These are phyloP conservation scores for Yamadazyma oceani DNA, from an alignment of 1,139 yeast genomes.

Conservation along the genomic window DNA sequence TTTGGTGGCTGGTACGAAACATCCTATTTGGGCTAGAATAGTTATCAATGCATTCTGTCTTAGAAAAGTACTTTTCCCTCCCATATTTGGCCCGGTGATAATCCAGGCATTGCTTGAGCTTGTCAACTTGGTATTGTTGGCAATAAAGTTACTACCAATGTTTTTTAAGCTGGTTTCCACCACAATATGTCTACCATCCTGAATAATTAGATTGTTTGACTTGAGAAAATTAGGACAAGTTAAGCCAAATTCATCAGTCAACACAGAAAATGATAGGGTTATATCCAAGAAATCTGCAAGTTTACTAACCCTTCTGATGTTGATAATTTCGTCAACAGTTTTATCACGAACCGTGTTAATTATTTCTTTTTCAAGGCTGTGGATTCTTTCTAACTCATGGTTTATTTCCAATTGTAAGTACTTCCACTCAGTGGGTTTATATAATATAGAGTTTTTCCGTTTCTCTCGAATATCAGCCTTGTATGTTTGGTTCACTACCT, in stretches of 20 bases:
- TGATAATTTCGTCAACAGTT: constrained; percentile 37
- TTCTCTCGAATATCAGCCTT: constrained; percentile 26
- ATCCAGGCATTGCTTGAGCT: constrained; percentile 52
- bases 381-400: constrained; percentile 27
- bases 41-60: constrained; percentile 86
- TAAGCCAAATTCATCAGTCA: constrained; percentile 65
- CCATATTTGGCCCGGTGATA: constrained; percentile 96
- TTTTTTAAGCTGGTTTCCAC: constrained; percentile 75
- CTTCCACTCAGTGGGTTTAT: constrained; percentile 36
- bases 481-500: constrained; percentile 15
- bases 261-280: constrained; percentile 65
- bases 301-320: constrained; percentile 46
- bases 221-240: constrained; percentile 66
- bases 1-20: constrained; percentile 75
- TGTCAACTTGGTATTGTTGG: constrained; percentile 52
- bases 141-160: constrained; percentile 52
- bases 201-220: constrained; percentile 42
- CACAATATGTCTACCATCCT: constrained; percentile 79
- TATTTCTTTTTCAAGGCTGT: constrained; percentile 45
- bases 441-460: constrained; percentile 29
- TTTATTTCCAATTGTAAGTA: constrained; percentile 27
- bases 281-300: constrained; percentile 71
- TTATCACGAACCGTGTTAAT: constrained; percentile 40
- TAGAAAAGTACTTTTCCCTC: constrained; percentile 89
- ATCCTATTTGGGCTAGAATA: constrained; percentile 86